A percentile compares a stretch with the other conserved stretches of the same genome.
phyloP scores from a whole-genome alignment of 805 yeast species.

The Candida verbasci region DNA sequence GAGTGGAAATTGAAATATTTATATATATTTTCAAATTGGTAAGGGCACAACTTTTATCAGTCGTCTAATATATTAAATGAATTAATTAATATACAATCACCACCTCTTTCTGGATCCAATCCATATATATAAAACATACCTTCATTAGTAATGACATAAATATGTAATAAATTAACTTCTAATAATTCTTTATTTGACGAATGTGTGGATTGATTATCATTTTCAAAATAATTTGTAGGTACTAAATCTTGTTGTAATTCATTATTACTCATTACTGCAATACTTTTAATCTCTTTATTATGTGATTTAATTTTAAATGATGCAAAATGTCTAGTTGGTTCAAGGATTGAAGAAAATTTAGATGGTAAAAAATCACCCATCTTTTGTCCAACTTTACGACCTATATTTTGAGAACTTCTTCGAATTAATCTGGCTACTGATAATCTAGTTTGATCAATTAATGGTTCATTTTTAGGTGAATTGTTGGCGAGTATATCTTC shows the following conservation, averaged over 20 bases:
- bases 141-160: slow-evolving; percentile 71
- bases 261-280: slow-evolving; percentile 41
- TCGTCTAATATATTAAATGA: slow-evolving; percentile 56
- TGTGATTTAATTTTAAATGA: slow-evolving; percentile 59
- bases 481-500: slow-evolving; percentile 14
- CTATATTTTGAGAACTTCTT: slow-evolving; percentile 72
- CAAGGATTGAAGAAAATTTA: slow-evolving; percentile 75
- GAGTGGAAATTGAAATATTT: not conserved
- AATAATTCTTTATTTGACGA: slow-evolving; percentile 18
- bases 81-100: slow-evolving; percentile 78
- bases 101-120: slow-evolving; percentile 83
- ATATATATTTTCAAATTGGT: not conserved
- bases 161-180: slow-evolving; percentile 36
- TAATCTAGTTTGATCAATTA: slow-evolving; percentile 65
- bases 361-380: slow-evolving; percentile 86
- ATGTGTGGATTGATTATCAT: slow-evolving; percentile 11
- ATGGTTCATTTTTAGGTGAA: slow-evolving; percentile 46
- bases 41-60: slow-evolving; percentile 1
- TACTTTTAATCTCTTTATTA: slow-evolving; percentile 37
- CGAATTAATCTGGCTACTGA: slow-evolving; percentile 74
- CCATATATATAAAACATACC: slow-evolving; percentile 81
- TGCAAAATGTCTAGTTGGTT: slow-evolving; percentile 90
- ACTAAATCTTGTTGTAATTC: slow-evolving; percentile 28
- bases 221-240: slow-evolving; percentile 23
- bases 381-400: slow-evolving; percentile 78